Evolutionary conservation across 1,139 yeast species (phyloP).

Genomic region (Saccharomyces pastorianus): DNA sequence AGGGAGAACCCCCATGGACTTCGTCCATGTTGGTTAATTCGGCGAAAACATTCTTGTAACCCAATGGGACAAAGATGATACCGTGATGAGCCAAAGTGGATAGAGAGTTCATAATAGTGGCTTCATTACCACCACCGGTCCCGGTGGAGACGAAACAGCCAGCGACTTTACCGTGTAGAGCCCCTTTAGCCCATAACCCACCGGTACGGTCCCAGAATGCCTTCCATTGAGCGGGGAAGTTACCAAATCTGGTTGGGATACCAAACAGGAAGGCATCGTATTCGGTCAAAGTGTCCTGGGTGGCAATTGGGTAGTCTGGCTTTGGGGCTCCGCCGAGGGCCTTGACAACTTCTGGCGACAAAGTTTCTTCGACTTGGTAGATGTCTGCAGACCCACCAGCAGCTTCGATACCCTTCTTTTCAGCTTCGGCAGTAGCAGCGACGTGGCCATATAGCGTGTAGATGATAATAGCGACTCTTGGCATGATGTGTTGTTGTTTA

Average conservation of each 20-base stretch:
- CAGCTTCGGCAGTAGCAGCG: constrained; percentile 58
- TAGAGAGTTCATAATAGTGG: constrained; percentile 55
- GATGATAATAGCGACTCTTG: constrained; percentile 49
- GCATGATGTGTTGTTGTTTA: constrained; percentile 10
- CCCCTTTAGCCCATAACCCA: constrained; percentile 74
- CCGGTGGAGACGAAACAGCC: constrained; percentile 76
- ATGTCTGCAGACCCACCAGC: constrained; percentile 69
- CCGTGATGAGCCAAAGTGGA: constrained; percentile 14
- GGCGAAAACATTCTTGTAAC: too few relatives aligned
- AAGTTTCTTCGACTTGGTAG: constrained; percentile 75
- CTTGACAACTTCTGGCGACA: constrained; percentile 52
- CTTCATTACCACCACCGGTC: constrained; percentile 78
- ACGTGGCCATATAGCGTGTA: constrained; percentile 81
- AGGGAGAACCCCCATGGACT: constrained; percentile 72
- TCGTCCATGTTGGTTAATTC: constrained; percentile 44
- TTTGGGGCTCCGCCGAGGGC: constrained; percentile 60
- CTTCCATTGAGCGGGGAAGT: constrained; percentile 73
- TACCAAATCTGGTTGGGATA: constrained; percentile 78
- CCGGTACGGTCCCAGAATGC: constrained; percentile 80
- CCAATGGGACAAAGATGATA: too few relatives aligned
- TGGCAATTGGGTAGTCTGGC: constrained; percentile 62
- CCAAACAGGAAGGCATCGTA: constrained; percentile 78
- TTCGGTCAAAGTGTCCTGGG: constrained; percentile 47
- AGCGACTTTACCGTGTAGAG: constrained; percentile 65
- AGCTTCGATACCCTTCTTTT: constrained; percentile 60